Conservation (phyloP, 305 asterid species). For the Fraxinus latifolia region DNA sequence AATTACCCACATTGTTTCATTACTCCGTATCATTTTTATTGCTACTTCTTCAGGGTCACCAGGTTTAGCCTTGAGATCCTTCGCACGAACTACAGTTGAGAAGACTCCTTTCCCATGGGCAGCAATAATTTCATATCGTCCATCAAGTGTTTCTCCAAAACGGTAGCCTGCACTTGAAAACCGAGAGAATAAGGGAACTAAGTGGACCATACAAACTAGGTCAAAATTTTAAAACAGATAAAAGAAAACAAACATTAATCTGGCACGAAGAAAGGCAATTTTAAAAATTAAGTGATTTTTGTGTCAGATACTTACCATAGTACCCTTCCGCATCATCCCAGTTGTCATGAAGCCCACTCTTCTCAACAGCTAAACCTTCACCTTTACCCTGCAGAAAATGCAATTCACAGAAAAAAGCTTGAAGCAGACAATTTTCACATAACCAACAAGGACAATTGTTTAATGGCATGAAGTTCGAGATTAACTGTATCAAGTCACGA, state of each 20-base stretch:
- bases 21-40: conserved; percentile 85
- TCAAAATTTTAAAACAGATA: not conserved
- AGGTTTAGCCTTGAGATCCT: conserved; percentile 76
- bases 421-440: conserved; percentile 1
- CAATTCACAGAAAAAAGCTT: conserved; percentile 5
- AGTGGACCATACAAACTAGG: not conserved
- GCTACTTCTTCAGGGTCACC: conserved; percentile 92
- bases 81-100: conserved; percentile 94
- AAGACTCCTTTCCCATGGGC: conserved; percentile 99
- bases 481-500: not conserved
- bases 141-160: conserved; percentile 89
- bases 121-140: conserved; percentile 87
- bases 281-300: conserved; percentile 3
- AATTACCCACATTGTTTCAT: conserved; percentile 73
- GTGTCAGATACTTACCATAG: conserved; percentile 59
- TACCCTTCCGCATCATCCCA: conserved; percentile 99
- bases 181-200: not conserved
- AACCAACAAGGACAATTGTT: not conserved
- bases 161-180: conserved; percentile 62
- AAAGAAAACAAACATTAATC: not conserved
- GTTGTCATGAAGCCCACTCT: conserved; percentile 82
- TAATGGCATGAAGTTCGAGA: not conserved
- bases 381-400: conserved; percentile 61
- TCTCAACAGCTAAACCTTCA: conserved; percentile 69
- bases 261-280: conserved; percentile 17